Evolutionary conservation across 2,329 filamentous ascomycete genomes (phyloP).

Genomic region (Biscogniauxia marginata): DNA sequence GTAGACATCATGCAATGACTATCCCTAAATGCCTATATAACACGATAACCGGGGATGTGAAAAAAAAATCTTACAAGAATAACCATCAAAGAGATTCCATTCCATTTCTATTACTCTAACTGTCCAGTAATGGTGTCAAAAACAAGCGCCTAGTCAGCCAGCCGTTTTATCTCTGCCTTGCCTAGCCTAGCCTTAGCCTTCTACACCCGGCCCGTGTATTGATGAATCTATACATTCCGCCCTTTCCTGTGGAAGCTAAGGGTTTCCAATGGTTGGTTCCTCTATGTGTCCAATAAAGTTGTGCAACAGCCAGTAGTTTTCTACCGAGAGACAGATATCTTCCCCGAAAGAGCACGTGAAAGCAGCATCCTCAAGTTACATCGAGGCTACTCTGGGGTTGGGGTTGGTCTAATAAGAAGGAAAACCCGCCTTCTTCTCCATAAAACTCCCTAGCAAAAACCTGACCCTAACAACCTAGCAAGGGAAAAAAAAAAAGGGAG

Average conservation of each 20-base stretch:
- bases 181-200: not conserved
- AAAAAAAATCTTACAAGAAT: not conserved
- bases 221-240: not conserved
- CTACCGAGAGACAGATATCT: not conserved
- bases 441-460: not conserved
- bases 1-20: too few species aligned
- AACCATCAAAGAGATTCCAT: not conserved
- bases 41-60: too few species aligned
- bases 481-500: not conserved
- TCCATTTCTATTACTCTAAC: not conserved
- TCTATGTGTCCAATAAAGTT: not conserved
- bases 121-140: not conserved
- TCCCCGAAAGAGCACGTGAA: not conserved
- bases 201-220: not conserved
- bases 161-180: not conserved
- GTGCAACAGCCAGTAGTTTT: not conserved
- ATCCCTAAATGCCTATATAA: too few species aligned
- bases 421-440: not conserved
- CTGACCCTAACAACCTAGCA: not conserved
- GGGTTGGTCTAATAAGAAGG: not conserved
- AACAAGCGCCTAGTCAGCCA: not conserved
- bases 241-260: not conserved
- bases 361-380: not conserved
- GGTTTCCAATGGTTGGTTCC: not conserved
- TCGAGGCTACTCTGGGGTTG: not conserved